phyloP scores from a whole-genome alignment of 2,329 filamentous ascomycete species.

The Phaeoacremonium minimum region DNA sequence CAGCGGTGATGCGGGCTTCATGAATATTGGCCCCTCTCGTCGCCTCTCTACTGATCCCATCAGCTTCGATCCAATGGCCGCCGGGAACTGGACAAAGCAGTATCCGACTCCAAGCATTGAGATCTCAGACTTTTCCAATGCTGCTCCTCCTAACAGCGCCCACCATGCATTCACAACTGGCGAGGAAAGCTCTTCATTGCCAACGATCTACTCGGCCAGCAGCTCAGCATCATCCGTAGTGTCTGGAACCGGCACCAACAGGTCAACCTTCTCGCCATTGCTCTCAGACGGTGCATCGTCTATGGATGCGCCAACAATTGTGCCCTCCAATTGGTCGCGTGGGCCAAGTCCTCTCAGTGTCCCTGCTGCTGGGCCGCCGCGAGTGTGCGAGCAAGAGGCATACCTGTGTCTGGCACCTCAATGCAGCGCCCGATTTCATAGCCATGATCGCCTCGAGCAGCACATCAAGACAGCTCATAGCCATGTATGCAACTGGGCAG shows the following conservation, averaged over 20 bases:
- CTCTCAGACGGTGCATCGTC: neutral
- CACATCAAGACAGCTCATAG: slow-evolving; percentile 20
- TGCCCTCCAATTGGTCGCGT: neutral
- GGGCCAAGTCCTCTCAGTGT: neutral
- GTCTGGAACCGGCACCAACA: neutral
- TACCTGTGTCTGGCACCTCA: slow-evolving; percentile 5
- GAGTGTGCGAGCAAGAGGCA: neutral
- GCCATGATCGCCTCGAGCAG: slow-evolving; percentile 2
- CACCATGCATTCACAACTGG: neutral
- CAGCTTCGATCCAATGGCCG: slow-evolving; percentile 10
- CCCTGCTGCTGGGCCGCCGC: neutral
- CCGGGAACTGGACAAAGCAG: slow-evolving; percentile 8
- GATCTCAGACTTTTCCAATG: neutral
- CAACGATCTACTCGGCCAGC: neutral
- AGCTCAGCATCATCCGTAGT: neutral
- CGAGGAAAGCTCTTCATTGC: neutral
- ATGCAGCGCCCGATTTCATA: slow-evolving; percentile 6
- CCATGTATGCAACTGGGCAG: slow-evolving; percentile 34
- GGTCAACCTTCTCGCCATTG: slow-evolving; percentile 1
- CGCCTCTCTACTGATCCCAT: slow-evolving; percentile 7
- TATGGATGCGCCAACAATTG: neutral
- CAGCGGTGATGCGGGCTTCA: slow-evolving; percentile 1
- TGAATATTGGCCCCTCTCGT: neutral
- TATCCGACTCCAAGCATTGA: neutral
- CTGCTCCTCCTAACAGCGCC: neutral